phyloP scores from a whole-genome alignment of 495 filamentous ascomycete genomes.

The Glutinoglossum americanum region DNA sequence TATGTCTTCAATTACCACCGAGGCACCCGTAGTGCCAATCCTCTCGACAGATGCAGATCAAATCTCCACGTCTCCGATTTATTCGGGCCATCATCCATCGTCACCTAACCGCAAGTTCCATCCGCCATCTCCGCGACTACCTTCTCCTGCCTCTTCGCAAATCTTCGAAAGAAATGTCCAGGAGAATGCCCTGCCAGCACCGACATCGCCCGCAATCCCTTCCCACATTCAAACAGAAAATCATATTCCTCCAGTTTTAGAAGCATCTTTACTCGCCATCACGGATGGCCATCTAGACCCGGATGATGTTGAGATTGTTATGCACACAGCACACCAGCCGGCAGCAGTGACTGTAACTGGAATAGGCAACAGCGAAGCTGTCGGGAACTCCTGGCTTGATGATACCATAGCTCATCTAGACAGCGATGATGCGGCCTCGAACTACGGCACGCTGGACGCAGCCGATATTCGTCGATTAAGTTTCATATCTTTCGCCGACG shows the following conservation, averaged over 20 bases:
- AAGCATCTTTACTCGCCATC: constrained; percentile 74
- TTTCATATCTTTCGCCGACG: constrained; percentile 89
- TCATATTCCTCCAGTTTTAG: constrained; percentile 73
- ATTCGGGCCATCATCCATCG: constrained; percentile 6
- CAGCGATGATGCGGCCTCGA: constrained; percentile 34
- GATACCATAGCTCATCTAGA: constrained; percentile 31
- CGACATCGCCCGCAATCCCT: constrained; percentile 56
- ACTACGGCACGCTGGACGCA: constrained; percentile 50
- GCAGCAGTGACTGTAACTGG: constrained; percentile 40
- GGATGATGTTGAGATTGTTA: constrained; percentile 76
- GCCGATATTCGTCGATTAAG: constrained; percentile 62
- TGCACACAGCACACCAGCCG: constrained; percentile 58
- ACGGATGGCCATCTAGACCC: constrained; percentile 55
- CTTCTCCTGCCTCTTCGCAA: constrained; percentile 36
- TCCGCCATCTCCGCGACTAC: constrained; percentile 18
- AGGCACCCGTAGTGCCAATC: background rate
- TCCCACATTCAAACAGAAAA: constrained; percentile 81
- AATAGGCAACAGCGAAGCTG: constrained; percentile 14
- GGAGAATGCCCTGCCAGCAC: constrained; percentile 39
- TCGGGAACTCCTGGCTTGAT: constrained; percentile 28
- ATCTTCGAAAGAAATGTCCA: constrained; percentile 93
- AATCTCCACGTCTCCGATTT: background rate
- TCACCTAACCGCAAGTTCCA: constrained; percentile 11
- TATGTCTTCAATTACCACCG: background rate
- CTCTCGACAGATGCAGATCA: background rate